Evolutionary conservation across 163 green algal species (phyloP), one percentile per base, ranked within the genome.

Genomic region (Coccomyxa subellipsoidea): DNA sequence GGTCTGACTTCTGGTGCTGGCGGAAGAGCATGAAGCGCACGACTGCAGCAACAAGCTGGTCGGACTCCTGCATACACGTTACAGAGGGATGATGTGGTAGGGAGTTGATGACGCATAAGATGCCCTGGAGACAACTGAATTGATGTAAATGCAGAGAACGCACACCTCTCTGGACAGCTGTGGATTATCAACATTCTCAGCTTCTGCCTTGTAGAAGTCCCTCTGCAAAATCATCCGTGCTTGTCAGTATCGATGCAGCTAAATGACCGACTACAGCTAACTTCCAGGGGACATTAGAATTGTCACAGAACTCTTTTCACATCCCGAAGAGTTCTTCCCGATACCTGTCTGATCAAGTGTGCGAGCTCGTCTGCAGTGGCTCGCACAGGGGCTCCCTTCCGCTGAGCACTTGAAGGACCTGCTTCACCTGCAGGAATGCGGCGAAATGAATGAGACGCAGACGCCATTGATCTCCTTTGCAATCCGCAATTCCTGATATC

Each of bases 21-120:
- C 82, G 81, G 76, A 86, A 86, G 31, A 88, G 76, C 82, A 86
- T 83, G 39, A 69, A 40, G 25, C 85, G 82, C 79, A 86, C 82
- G 47, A 86, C 85, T 6, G 34, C 47, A 47, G 76, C 35, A 38
- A 84, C 82, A 32, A 83, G 40, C 25, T 66, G 70, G 25, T 86
- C 77, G 0, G 77, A 12, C 35, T 82, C 79, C 82, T 90, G 38
- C 37, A 77, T 77, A 2, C 31, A 77, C 6, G 40, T 21, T 34
- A 35, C 29, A 7, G 2, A 34, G 29, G 27, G 21, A 73, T 73
- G 66, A 73, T 23, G 4, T 73, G 8, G 10, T 34, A 73, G 27
- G 66, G 8, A 18, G 29, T 73, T 8, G 18, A 8, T 3, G n/a
- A 4, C 1, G 6, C 66, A 73, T 5, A 73, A 34, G 66, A 34